A percentile compares a stretch with the other conserved stretches of the same genome.
Evolutionary conservation across 768 basidiomycete genomes (phyloP).

Genomic region (Dioszegia crocea): DNA sequence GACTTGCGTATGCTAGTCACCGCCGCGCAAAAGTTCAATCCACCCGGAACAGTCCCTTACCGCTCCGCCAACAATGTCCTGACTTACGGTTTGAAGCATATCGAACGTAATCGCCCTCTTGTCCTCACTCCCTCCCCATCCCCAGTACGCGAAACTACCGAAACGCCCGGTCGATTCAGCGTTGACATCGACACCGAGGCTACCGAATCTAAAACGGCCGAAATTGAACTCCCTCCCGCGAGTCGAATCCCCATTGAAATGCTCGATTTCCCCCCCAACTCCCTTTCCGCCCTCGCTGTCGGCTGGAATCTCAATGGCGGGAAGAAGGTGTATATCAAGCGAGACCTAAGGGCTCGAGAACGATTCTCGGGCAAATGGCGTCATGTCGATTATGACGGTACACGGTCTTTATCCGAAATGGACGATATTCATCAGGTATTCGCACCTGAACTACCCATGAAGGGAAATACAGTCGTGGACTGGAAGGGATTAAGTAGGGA

Average conservation of each 20-base stretch:
- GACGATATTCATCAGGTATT: conserved; percentile 36
- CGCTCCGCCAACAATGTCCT: conserved; percentile 34
- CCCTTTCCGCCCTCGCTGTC: conserved; percentile 33
- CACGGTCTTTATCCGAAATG: conserved; percentile 42
- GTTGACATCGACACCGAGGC: neutral
- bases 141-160: conserved; percentile 21
- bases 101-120: conserved; percentile 31
- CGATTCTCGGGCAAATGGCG: conserved; percentile 48
- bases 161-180: neutral
- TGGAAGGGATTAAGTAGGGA: conserved; percentile 30
- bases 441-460: neutral
- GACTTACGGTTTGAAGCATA: conserved; percentile 35
- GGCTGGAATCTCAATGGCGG: conserved; percentile 47
- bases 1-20: conserved; percentile 37
- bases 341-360: conserved; percentile 38
- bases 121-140: conserved; percentile 44
- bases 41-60: conserved; percentile 38
- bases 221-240: conserved; percentile 22
- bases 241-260: conserved; percentile 42
- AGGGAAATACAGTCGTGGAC: conserved; percentile 23
- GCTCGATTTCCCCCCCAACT: conserved; percentile 42
- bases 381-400: conserved; percentile 41
- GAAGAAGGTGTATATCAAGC: conserved; percentile 30
- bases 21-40: conserved; percentile 46
- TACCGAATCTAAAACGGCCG: neutral